Evolutionary conservation across 257 asterid genomes (phyloP).

Genomic region (Misopates orontium): DNA sequence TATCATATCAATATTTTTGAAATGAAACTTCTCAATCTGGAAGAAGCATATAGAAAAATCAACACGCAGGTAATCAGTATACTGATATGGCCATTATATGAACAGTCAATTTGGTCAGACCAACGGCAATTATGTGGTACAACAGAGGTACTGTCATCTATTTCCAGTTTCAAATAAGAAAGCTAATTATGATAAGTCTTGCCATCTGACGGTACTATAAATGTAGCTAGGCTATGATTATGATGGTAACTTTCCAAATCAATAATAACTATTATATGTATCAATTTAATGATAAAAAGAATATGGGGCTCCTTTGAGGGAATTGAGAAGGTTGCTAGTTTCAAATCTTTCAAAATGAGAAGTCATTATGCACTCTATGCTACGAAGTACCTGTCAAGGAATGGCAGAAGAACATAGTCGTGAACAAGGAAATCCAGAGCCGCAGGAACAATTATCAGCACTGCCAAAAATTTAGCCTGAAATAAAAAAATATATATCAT

Average conservation of each 20-base stretch:
- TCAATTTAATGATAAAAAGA: no score
- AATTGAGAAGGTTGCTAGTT: no score
- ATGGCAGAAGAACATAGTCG: conserved; percentile 91
- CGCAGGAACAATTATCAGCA: conserved; percentile 78
- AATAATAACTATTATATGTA: neutral
- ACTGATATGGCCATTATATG: conserved; percentile 17
- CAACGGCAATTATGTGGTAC: no score
- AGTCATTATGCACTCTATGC: neutral
- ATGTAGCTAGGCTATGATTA: neutral
- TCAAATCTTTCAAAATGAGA: neutral
- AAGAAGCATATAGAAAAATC: neutral
- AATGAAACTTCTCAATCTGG: neutral
- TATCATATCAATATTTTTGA: neutral
- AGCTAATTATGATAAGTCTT: no score
- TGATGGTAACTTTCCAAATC: neutral
- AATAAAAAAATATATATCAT: conserved; percentile 7
- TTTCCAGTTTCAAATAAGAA: no score
- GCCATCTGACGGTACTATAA: no score
- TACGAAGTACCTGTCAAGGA: conserved; percentile 79
- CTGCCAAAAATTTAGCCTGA: conserved; percentile 95
- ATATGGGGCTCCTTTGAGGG: no score
- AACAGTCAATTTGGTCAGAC: neutral
- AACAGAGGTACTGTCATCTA: no score
- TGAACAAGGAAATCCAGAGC: conserved; percentile 84
- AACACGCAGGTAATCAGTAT: neutral